phyloP scores from a whole-genome alignment of 177 flowering plant species.

The Vitis hybrid region DNA sequence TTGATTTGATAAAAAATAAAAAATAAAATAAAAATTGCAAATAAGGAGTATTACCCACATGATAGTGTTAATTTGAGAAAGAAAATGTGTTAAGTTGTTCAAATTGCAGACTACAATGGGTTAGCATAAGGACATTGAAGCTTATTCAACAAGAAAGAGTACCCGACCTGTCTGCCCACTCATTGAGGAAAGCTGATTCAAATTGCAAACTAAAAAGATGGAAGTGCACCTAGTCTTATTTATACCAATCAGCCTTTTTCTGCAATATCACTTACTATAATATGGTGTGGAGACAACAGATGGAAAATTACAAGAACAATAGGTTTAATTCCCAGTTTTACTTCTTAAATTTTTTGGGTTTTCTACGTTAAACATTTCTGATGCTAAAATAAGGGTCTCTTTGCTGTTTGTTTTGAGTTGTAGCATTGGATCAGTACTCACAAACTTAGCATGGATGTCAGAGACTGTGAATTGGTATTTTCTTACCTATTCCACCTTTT shows the following conservation, averaged over 20 bases:
- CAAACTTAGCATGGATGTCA: constrained; percentile 20
- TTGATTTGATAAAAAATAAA: no score
- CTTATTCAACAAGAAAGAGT: constrained; percentile 64
- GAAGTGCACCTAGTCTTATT: background rate
- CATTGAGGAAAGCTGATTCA: constrained; percentile 49
- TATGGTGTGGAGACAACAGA: constrained; percentile 39
- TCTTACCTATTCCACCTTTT: constrained; percentile 1
- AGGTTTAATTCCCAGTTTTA: constrained; percentile 33
- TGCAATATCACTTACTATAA: constrained; percentile 48
- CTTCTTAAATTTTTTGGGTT: no score
- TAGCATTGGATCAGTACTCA: constrained; percentile 43
- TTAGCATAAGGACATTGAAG: constrained; percentile 48
- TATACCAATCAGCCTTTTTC: constrained; percentile 1
- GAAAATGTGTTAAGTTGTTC: no score
- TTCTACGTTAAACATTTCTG: no score
- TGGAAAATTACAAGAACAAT: constrained; percentile 45
- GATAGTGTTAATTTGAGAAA: no score
- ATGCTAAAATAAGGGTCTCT: background rate
- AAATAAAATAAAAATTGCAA: no score
- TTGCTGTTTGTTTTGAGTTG: constrained; percentile 1
- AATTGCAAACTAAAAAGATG: background rate
- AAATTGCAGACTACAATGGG: no score
- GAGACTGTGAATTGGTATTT: constrained; percentile 27
- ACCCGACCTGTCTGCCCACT: constrained; percentile 38
- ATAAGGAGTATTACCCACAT: no score